Base-by-base conservation (phyloP, 352 stramenopile species). In the Blastocystis sp. region DNA sequence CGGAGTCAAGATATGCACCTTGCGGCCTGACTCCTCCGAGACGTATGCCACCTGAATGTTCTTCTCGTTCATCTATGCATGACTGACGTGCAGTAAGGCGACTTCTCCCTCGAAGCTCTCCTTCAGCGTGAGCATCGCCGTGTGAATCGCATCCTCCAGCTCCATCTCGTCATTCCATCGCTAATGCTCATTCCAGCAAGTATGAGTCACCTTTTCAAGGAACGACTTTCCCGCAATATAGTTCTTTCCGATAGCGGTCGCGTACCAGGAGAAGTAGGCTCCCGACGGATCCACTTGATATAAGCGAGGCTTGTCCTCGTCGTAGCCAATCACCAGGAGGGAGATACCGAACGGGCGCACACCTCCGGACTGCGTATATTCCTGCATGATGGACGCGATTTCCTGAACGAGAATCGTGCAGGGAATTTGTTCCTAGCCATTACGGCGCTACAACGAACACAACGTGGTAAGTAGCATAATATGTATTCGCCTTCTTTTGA, bases 81-180 rank as follows among this genome's bases (percentile, higher is more conserved):
- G 38, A 66, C 76, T 54, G 74, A 74, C 57, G 42, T 7, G 59
- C 62, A 48, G 24, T 45, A 89, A 28, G 21, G 62, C 89, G 43
- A 81, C 93, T 28, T 96, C 93, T 89, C 95, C 94, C 90, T 97
- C 97, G 90, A 99, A 99, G 77, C 96, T 96, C 92, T 99, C 97
- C 79, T 96, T 92, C 87, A 99, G 93, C n/a, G 97, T 99, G 65
- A 99, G 92, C 76, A 99, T 92, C 45, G 96, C 96, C 79, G 96
- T 98, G 92, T 99, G 96, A 90, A 99, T 98, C 7, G 96, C 97
- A 92, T 99, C 97, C 93, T 99, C 97, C 80, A 99, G 93, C 91
- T 98, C 96, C 91, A 99, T 97, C 89, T 99, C 97, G 78, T 98
- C 95, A 65, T 61, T 89, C 74, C 62, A 90, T 91, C 93, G 92